These are phyloP conservation scores for Linum lewisii DNA, from an alignment of 345 rosid genomes.

Conservation along the genomic window DNA sequence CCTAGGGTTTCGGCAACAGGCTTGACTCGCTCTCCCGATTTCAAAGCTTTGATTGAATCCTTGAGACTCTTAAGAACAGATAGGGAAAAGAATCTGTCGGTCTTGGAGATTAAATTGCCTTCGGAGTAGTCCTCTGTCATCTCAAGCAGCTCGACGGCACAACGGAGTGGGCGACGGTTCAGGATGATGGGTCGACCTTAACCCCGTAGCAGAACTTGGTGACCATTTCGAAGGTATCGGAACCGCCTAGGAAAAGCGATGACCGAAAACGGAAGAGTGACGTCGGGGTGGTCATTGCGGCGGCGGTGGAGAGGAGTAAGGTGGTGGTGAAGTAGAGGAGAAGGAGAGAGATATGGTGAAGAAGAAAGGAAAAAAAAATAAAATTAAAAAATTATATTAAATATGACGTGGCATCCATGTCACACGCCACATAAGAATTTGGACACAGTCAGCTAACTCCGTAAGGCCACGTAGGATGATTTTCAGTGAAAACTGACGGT, in stretches of 20 bases:
- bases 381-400: too few species aligned
- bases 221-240: conserved; percentile 75
- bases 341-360: too few species aligned
- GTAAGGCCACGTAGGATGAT: too few species aligned
- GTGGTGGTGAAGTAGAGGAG: too few species aligned
- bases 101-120: conserved; percentile 59
- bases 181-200: conserved; percentile 57
- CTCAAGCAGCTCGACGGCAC: conserved; percentile 54
- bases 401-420: too few species aligned
- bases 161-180: conserved; percentile 63
- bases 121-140: conserved; percentile 44
- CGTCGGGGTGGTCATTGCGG: too few species aligned
- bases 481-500: too few species aligned
- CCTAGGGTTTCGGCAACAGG: conserved; percentile 45
- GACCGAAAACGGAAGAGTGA: too few species aligned
- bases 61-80: conserved; percentile 56
- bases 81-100: conserved; percentile 59
- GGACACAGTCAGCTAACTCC: too few species aligned
- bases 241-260: conserved; percentile 89
- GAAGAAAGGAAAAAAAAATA: too few species aligned
- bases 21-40: conserved; percentile 60
- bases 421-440: too few species aligned
- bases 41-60: conserved; percentile 65
- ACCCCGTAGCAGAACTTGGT: conserved; percentile 96
- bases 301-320: too few species aligned